A percentile compares a stretch with the other conserved stretches of the same genome.
Conservation (phyloP, 805 yeast species). For the Metschnikowia drakensbergensis region DNA sequence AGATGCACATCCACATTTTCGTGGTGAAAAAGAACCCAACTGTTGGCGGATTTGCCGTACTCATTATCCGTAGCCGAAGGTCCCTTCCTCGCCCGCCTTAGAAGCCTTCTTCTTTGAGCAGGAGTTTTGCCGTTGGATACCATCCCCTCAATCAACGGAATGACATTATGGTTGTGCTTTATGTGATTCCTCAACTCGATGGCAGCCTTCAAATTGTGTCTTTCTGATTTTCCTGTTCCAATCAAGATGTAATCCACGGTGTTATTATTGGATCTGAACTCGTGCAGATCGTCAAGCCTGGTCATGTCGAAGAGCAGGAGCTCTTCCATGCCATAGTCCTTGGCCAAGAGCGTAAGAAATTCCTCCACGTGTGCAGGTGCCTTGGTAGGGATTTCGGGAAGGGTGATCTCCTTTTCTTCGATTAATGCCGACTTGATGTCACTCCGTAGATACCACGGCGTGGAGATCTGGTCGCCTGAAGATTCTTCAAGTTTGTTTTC, state of each 20-base stretch:
- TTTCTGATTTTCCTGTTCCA: constrained; percentile 71
- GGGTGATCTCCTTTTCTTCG: constrained; percentile 18
- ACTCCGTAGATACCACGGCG: constrained; percentile 64
- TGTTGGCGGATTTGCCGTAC: constrained; percentile 56
- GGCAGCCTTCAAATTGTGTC: constrained; percentile 72
- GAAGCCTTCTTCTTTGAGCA: constrained; percentile 34
- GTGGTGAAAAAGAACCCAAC: constrained; percentile 83
- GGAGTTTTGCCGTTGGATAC: constrained; percentile 51
- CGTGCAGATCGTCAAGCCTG: constrained; percentile 28
- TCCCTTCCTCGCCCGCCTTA: constrained; percentile 53
- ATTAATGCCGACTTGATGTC: constrained; percentile 32
- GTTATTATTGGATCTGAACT: constrained; percentile 25
- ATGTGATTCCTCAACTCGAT: constrained; percentile 52
- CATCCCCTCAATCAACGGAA: constrained; percentile 69
- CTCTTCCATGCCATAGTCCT: constrained; percentile 64
- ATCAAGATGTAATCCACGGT: constrained; percentile 45
- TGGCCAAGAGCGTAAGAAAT: constrained; percentile 46
- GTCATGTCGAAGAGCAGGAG: constrained; percentile 63
- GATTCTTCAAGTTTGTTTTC: neutral
- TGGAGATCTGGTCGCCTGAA: constrained; percentile 3
- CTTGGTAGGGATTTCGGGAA: constrained; percentile 58
- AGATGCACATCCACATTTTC: constrained; percentile 69
- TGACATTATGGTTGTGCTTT: constrained; percentile 40
- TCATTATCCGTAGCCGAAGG: constrained; percentile 51
- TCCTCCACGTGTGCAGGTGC: constrained; percentile 52